Base-by-base conservation (phyloP, 139 green algal genomes). In the Asterochloris sp. region DNA sequence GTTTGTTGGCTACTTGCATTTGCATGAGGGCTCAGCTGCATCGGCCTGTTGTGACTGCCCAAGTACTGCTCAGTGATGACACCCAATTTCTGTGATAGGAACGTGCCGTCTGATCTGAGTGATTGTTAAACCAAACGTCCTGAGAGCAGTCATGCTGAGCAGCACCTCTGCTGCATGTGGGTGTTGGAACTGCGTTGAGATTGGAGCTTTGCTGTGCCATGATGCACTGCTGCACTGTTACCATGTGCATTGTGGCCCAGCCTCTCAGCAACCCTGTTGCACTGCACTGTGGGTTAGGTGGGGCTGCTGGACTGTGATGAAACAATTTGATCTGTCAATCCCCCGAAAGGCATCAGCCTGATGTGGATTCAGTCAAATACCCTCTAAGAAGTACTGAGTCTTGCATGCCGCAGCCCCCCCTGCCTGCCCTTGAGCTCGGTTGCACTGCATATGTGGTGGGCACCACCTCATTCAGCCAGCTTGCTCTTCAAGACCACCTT, bases 81-180 rank as follows among this genome's bases (percentile, higher is more conserved):
- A 76, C 19, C 63, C 71, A 29, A 78, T 78, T 27, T 47, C 79
- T 73, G 61, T 54, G 38, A 54, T 71, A 83, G 84, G 85, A 82
- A 88, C 86, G 85, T 84, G 82, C 85, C 85, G 80, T 86, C 85
- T 88, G 85, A 88, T 69, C 85, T 88, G 85, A 88, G 82, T 88
- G 85, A 88, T 84, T 88, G 85, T 78, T 12, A 54, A 21, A 80
- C 61, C 38, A 54, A 76, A 76, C 26, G 73, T 60, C 19, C 81
- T 80, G 81, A 84, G 81, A 84, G 81, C 81, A 76, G 26, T 8
- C 61, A 13, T 73, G 26, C 78, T 82, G 27, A 13, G 6, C 26
- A 67, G 29, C n/a, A 66, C 47, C 17, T 47, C 29, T 23, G 12
- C 19, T 23, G 24, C 16, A 24, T 16, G 19, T 28, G 24, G 29